Evolutionary conservation across 1,284 basidiomycete species (phyloP), one percentile per base, ranked within the genome.

Genomic region (Malassezia sympodialis): DNA sequence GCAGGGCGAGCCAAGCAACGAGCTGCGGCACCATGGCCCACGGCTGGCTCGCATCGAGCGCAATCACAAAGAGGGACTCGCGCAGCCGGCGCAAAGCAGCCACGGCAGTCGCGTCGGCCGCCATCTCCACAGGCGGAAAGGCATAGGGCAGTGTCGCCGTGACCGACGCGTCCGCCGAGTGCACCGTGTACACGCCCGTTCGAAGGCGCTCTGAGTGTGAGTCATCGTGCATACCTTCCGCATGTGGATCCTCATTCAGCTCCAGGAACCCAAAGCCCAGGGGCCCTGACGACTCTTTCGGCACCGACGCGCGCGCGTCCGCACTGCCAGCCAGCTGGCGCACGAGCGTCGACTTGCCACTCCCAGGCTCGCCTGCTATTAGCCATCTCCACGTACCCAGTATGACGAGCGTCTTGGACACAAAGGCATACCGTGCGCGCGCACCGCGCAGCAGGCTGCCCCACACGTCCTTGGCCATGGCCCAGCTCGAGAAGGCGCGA

Each of bases 41-140:
- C 0, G 93, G 93, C 63, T 82, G 82, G 63, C 89, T 90, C 93
- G 91, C 96, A 75, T 98, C 93, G n/a, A 96, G 79, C 0, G 85
- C 82, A 64, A 96, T 86, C 65, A 96, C 78, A 45, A 90, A 82
- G 12, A 90, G 79, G 0, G 88, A 87, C 67, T 93, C 86, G 32
- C 83, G 80, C 8, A 90, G 75, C 5, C 83, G 79, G 15, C 55
- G 58, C 51, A 69, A 58, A 12, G 67, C 66, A 3, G 63, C 54
- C 2, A 34, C 32, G 1, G 56, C 54, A 2, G 62, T 56, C 3
- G 56, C 44, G 23, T 61, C 59, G 12, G 51, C 54, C n/a, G 49
- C 51, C 23, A 34, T 53, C 28, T 50, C 34, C 30, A 61, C 62
- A n/a, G 81, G 52, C 5, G 88, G 85, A 17, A 94, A 78, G 54